Evolutionary conservation across 116 monocot species (phyloP).

Genomic region (Phalaenopsis hybrid): DNA sequence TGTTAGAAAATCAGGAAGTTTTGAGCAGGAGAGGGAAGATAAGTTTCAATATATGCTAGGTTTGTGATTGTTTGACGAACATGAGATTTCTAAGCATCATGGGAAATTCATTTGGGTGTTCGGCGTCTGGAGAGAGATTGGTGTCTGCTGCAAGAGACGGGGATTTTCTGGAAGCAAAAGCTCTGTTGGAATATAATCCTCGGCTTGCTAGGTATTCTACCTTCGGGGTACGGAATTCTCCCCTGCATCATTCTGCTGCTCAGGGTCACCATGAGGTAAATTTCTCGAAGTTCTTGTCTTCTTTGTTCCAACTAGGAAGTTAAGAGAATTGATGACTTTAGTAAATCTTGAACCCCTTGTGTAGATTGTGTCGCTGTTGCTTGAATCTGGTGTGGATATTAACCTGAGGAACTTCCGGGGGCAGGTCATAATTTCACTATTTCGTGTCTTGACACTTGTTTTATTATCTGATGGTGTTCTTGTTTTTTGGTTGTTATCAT

Average conservation of each 20-base stretch:
- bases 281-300: not conserved
- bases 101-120: constrained; percentile 90
- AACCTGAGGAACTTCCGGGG: constrained; percentile 71
- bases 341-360: not conserved
- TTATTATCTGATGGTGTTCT: not conserved
- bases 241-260: constrained; percentile 73
- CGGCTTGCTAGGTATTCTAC: constrained; percentile 84
- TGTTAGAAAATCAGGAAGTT: not conserved
- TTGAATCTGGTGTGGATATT: constrained; percentile 83
- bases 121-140: constrained; percentile 83
- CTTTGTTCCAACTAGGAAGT: not conserved
- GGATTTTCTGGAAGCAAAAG: constrained; percentile 81
- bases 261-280: constrained; percentile 85
- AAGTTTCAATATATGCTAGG: not conserved
- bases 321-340: not conserved
- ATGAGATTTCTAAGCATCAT: constrained; percentile 81
- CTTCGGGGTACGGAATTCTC: constrained; percentile 83
- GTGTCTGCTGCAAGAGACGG: constrained; percentile 92
- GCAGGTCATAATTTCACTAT: constrained; percentile 36
- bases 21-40: not conserved
- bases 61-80: constrained; percentile 3
- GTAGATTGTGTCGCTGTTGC: constrained; percentile 80
- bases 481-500: not conserved
- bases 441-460: not conserved
- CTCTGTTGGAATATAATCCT: constrained; percentile 76